A percentile compares a stretch with the other conserved stretches of the same genome.
Conservation (phyloP, 208 protist genomes). For the Tritrichomonas musculus region DNA sequence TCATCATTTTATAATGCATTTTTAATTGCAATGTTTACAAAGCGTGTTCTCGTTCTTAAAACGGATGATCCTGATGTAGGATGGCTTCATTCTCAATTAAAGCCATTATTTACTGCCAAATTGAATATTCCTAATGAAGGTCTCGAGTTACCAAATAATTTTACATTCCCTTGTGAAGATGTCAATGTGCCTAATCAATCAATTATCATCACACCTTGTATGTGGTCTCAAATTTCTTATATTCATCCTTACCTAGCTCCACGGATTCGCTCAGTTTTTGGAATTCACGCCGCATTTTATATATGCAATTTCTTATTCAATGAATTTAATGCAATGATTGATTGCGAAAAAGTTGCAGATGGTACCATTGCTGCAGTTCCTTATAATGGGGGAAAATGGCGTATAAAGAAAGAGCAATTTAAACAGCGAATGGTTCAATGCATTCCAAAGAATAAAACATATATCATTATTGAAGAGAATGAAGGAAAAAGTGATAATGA, state of each 20-base stretch:
- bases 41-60: not conserved
- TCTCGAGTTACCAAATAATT: not conserved
- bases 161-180: not conserved
- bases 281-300: not conserved
- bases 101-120: not conserved
- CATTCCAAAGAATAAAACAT: too few species aligned
- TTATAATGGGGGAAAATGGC: too few species aligned
- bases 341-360: too few species aligned
- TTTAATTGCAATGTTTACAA: not conserved
- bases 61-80: too few species aligned
- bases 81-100: too few species aligned
- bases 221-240: not conserved
- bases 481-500: too few species aligned
- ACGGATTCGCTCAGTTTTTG: not conserved
- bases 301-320: not conserved
- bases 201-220: not conserved
- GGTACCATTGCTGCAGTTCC: too few species aligned
- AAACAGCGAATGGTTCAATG: too few species aligned
- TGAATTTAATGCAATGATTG: too few species aligned
- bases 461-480: too few species aligned
- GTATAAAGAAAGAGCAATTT: too few species aligned
- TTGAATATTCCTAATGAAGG: not conserved
- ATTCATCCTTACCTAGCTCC: not conserved
- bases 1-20: not conserved
- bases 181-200: not conserved